phyloP scores from a whole-genome alignment of 306 rosid genomes.

The Ormosia semicastrata region DNA sequence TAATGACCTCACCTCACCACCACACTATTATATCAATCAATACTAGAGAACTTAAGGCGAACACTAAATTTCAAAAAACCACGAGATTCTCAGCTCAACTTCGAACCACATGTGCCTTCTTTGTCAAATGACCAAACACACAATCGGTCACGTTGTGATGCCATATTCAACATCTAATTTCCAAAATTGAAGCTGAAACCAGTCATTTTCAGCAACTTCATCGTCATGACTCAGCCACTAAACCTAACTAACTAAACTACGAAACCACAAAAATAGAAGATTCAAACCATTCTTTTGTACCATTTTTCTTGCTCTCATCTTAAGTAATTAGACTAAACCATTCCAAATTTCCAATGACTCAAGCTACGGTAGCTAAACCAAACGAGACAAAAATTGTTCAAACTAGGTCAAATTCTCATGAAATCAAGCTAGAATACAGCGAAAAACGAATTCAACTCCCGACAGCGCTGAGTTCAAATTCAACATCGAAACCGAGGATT shows the following conservation, averaged over 20 bases:
- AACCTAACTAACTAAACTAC: background rate
- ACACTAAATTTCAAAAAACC: background rate
- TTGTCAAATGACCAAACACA: background rate
- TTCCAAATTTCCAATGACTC: background rate
- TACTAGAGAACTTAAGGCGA: background rate
- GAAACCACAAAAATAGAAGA: background rate
- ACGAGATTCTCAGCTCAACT: background rate
- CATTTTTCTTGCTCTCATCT: background rate
- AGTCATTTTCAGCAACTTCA: background rate
- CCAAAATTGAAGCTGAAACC: background rate
- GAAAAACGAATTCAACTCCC: background rate
- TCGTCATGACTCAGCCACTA: background rate
- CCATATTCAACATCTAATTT: background rate
- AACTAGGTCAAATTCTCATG: background rate
- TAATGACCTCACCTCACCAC: background rate
- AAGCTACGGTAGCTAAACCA: background rate
- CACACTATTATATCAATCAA: background rate
- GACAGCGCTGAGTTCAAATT: background rate
- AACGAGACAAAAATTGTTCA: background rate
- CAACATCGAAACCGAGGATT: background rate
- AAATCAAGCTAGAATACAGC: background rate
- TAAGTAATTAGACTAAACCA: background rate
- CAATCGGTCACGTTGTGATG: background rate
- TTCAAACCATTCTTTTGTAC: background rate
- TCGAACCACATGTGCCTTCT: background rate